Conservation (phyloP, 441 rosid species). For the Monsonia emarginata region DNA sequence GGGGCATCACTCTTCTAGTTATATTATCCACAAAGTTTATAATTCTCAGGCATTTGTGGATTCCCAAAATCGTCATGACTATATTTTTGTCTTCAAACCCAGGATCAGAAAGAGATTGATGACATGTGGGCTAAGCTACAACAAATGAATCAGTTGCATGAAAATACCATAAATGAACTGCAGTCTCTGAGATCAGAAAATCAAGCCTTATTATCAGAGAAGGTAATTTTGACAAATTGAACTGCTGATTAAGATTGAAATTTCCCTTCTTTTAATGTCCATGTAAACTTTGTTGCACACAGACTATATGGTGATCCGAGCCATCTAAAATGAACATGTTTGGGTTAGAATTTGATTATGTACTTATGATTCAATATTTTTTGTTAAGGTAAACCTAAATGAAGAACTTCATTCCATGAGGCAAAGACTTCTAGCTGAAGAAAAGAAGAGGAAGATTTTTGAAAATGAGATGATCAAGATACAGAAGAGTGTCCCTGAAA, state of each 20-base stretch:
- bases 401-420: conserved; percentile 49
- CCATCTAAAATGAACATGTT: not conserved
- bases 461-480: conserved; percentile 58
- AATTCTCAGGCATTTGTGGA: conserved; percentile 5
- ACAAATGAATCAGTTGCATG: conserved; percentile 42
- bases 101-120: conserved; percentile 48
- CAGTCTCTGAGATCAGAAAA: conserved; percentile 50
- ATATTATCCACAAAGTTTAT: not conserved
- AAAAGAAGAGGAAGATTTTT: conserved; percentile 49
- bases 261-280: not conserved
- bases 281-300: not conserved
- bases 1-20: not conserved
- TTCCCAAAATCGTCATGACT: conserved; percentile 5
- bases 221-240: conserved; percentile 33
- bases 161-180: conserved; percentile 42
- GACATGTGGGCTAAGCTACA: conserved; percentile 40
- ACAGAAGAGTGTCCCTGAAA: conserved; percentile 48
- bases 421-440: conserved; percentile 59
- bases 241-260: not conserved
- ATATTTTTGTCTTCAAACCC: conserved; percentile 19
- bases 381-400: conserved; percentile 40
- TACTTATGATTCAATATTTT: conserved; percentile 2
- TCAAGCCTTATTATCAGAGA: conserved; percentile 43
- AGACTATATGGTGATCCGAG: not conserved
- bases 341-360: not conserved